These are phyloP conservation scores for Marvania coccoides DNA, from an alignment of 139 green algal species.

Conservation along the genomic window DNA sequence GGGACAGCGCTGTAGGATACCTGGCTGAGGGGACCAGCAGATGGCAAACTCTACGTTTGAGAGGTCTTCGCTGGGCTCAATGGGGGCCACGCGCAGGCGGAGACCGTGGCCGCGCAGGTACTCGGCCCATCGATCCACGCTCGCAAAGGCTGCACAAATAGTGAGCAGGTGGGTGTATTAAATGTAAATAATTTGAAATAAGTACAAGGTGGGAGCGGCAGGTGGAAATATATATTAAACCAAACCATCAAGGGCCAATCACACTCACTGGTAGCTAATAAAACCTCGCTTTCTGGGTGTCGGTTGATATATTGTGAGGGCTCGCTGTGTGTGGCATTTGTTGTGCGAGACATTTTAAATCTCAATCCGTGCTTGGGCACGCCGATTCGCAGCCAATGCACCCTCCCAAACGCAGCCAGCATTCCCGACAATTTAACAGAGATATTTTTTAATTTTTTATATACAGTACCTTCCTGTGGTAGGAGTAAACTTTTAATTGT, in stretches of 20 bases:
- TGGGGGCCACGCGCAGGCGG: neutral
- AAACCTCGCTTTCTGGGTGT: conserved; percentile 23
- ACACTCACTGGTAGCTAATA: conserved; percentile 22
- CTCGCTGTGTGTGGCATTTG: too few species aligned
- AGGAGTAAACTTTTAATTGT: too few species aligned
- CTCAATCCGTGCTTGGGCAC: too few species aligned
- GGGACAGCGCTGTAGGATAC: conserved; percentile 9
- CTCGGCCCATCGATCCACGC: conserved; percentile 1
- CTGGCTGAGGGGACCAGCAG: conserved; percentile 5
- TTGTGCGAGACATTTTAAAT: too few species aligned
- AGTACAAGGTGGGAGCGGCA: neutral
- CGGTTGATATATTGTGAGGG: too few species aligned
- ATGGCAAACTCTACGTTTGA: conserved; percentile 11
- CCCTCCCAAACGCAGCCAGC: too few species aligned
- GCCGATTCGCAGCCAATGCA: too few species aligned
- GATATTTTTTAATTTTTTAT: too few species aligned
- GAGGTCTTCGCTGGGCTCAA: neutral
- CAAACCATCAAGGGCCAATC: neutral
- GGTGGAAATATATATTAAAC: neutral
- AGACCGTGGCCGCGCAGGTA: conserved; percentile 11
- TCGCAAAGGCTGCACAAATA: conserved; percentile 13
- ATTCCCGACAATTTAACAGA: too few species aligned
- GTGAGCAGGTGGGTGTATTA: neutral
- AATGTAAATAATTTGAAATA: neutral
- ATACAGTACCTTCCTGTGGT: too few species aligned